These are phyloP conservation scores for Alternaria sp. DNA, from an alignment of 2,329 filamentous ascomycete species.

Conservation along the genomic window DNA sequence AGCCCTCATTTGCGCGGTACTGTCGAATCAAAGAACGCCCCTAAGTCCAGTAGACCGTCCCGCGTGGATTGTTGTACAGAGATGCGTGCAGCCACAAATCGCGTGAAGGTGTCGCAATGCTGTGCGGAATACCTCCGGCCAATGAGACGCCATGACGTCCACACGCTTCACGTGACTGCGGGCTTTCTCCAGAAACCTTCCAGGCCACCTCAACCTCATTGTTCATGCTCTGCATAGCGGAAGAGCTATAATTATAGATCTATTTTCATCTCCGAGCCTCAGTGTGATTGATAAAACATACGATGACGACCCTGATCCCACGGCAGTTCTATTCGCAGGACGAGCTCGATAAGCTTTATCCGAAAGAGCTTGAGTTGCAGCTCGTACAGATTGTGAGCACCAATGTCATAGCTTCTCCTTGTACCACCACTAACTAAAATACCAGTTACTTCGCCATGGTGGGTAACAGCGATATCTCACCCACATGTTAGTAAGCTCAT, in stretches of 20 bases:
- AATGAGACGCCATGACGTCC: conserved; percentile 16
- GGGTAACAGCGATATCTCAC: background rate
- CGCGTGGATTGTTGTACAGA: background rate
- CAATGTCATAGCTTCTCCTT: background rate
- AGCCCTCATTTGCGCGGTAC: background rate
- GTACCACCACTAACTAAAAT: conserved; percentile 8
- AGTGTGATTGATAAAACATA: background rate
- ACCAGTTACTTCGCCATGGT: conserved; percentile 51
- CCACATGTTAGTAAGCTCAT: background rate
- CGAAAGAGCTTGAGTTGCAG: conserved; percentile 77
- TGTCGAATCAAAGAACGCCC: background rate
- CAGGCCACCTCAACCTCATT: background rate
- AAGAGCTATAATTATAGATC: background rate
- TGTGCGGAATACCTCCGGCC: conserved; percentile 11
- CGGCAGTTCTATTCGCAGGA: conserved; percentile 78
- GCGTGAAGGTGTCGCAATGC: conserved; percentile 2
- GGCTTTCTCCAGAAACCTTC: background rate
- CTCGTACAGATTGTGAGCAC: conserved; percentile 79
- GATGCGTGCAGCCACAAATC: background rate
- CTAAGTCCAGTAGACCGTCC: background rate
- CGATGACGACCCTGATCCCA: conserved; percentile 80
- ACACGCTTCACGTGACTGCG: conserved; percentile 31
- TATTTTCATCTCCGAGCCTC: background rate
- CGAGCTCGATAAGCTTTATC: conserved; percentile 84
- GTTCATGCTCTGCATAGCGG: background rate